Percentiles rank a stretch among this genome's conserved stretches.
Conservation (phyloP, 305 asterid species). For the Fraxinus angustifolia region DNA sequence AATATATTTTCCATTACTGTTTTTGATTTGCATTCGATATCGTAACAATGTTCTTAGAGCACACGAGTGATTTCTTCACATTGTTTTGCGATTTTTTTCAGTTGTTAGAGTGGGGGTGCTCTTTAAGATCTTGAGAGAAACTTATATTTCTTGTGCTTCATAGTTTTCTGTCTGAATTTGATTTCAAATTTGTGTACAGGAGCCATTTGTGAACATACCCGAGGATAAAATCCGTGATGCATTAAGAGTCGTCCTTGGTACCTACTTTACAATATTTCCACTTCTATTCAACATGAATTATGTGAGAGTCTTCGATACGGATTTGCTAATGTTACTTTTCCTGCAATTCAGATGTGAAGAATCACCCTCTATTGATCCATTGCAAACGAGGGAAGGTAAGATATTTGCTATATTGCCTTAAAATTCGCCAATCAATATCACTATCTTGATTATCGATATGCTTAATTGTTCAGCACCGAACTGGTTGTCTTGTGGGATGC, state of each 20-base stretch:
- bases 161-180: background rate
- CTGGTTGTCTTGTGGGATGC: constrained; percentile 70
- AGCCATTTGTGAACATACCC: constrained; percentile 69
- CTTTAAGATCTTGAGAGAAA: background rate
- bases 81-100: background rate
- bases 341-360: constrained; percentile 48
- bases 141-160: background rate
- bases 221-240: constrained; percentile 66
- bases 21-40: background rate
- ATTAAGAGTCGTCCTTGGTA: constrained; percentile 51
- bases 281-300: background rate
- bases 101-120: background rate
- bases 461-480: constrained; percentile 45
- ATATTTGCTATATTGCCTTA: background rate
- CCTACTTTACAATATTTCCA: background rate
- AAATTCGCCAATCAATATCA: background rate
- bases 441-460: constrained; percentile 9
- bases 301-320: constrained; percentile 5
- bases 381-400: constrained; percentile 78
- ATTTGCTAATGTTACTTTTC: background rate
- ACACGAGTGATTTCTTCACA: background rate
- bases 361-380: constrained; percentile 68
- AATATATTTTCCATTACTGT: too few relatives aligned
- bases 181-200: constrained; percentile 27
- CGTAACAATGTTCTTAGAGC: too few relatives aligned